phyloP scores from a whole-genome alignment of 306 rosid genomes.

The Rosa lucieae region DNA sequence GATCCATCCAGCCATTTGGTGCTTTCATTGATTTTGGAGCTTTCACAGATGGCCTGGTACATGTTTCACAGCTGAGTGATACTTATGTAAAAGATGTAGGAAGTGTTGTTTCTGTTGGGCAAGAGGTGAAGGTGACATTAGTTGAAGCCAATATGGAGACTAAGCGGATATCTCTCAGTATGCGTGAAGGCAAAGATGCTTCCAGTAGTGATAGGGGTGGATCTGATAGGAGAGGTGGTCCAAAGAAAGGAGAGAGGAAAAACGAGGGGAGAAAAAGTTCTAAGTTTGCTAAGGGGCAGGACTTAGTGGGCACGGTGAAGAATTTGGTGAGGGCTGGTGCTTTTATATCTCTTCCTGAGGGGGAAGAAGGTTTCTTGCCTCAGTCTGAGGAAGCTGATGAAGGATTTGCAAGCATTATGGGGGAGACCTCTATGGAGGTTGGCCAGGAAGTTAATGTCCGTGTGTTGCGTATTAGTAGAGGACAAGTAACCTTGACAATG shows the following conservation, averaged over 20 bases:
- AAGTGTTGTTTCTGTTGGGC: constrained; percentile 88
- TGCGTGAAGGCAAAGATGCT: constrained; percentile 75
- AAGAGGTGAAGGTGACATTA: constrained; percentile 92
- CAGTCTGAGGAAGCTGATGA: constrained; percentile 67
- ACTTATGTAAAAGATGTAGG: constrained; percentile 78
- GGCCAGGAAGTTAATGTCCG: constrained; percentile 87
- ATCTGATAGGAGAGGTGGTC: constrained; percentile 53
- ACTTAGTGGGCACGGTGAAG: constrained; percentile 82
- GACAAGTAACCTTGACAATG: constrained; percentile 90
- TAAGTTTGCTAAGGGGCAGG: constrained; percentile 74
- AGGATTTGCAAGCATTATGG: constrained; percentile 74
- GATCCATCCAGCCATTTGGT: constrained; percentile 92
- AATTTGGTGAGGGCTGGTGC: constrained; percentile 77
- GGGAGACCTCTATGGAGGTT: constrained; percentile 62
- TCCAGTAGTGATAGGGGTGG: constrained; percentile 49
- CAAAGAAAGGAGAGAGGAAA: constrained; percentile 56
- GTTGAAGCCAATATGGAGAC: constrained; percentile 78
- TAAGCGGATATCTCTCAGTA: constrained; percentile 84
- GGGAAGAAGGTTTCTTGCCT: constrained; percentile 98
- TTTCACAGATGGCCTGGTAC: constrained; percentile 94
- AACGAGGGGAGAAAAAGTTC: constrained; percentile 51
- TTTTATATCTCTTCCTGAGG: constrained; percentile 90
- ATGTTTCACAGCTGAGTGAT: constrained; percentile 91
- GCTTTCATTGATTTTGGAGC: constrained; percentile 98
- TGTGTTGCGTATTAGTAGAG: constrained; percentile 78